Evolutionary conservation across 169 alveolate species (phyloP), one percentile per base, ranked within the genome.

Genomic region (Cryptosporidium andersoni): DNA sequence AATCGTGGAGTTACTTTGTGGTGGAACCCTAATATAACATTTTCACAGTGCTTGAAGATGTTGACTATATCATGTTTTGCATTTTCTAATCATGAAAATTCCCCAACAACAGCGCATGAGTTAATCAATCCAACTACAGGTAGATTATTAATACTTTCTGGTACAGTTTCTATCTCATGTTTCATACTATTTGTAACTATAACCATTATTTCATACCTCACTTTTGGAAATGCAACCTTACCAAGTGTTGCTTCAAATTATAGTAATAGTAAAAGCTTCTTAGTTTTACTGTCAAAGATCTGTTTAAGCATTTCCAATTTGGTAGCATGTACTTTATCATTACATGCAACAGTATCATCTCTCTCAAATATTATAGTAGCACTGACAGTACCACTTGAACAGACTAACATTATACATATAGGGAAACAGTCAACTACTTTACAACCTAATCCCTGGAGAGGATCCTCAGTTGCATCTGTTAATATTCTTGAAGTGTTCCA

Each of bases 61-160:
- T 39, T 74, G 43, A 74, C 85, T 34, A 60, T 74, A 34, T 74
- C 85, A 4, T 74, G 85, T 40, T 74, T 74, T 55, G 67, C 85
- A 47, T 74, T 74, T 74, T 74, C 85, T 56, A 74, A 74, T 39
- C 85, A 74, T 62, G 85, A 74, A 43, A 74, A 74, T 34, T 74
- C 85, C 2, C 85, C 85, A 9, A 68, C 85, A 37, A 40, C 85
- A 16, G 85, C 74, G 43, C 60, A 58, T 74, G 85, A 74, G 5
- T 60, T 74, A 25, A 14, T 47, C 45, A 74, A 74, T 55, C 85
- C 85, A 49, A 56, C 85, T 12, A 56, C 68, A 45, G 60, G 16
- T 16, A 74, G 85, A 43, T 58, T 58, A 74, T 63, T 74, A 25
- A 42, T 55, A 9, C 85, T 74, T 58, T 74, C 85, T 7, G 45